Evolutionary conservation across 73 alveolate genomes (phyloP), one percentile per base, ranked within the genome.

Genomic region (Uronychia setigera): DNA sequence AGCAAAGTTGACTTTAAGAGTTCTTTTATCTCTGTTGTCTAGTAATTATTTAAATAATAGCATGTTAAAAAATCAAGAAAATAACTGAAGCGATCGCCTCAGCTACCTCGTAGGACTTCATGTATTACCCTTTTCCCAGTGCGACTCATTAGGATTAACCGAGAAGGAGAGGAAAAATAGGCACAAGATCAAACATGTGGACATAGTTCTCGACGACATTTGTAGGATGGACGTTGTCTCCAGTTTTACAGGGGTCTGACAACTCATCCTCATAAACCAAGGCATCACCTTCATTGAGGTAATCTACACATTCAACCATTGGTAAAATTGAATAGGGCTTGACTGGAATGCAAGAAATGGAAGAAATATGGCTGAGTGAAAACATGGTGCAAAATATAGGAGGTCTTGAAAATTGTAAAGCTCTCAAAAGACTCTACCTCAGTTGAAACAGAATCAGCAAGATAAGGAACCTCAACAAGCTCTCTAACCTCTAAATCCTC

Each of bases 171-270:
- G 75, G 1, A 25, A 35, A n/a, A 78, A 85, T 78, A 0, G 57
- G 29, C 91, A 91, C 26, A 81, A 90, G 74, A 87, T 92, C 27
- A 88, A 77, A 27, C 85, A 81, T 60, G 31, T 94, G n/a, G 97
- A 94, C 84, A 60, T 92, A 32, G 92, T 86, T 1, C 89, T 94
- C 9, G 98, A 94, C 81, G 96, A 90, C 58, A 81, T 94, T 28
- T 85, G 90, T 58, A 59, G 95, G 46, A 94, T 94, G 97, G 93
- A 89, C 85, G 90, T 82, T 82, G 74, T 94, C 25, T 29, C 87
- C 25, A 67, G 77, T 26, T 94, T 94, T 33, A 88, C 93, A 35
- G 88, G 84, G 78, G 79, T 92, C 35, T 85, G 90, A 76, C 76
- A 85, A n/a, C 80, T 94, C 60, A 87, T 93, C 26, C 89, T 94